Conservation (phyloP, 306 rosid species). For the Spatholobus suberectus region DNA sequence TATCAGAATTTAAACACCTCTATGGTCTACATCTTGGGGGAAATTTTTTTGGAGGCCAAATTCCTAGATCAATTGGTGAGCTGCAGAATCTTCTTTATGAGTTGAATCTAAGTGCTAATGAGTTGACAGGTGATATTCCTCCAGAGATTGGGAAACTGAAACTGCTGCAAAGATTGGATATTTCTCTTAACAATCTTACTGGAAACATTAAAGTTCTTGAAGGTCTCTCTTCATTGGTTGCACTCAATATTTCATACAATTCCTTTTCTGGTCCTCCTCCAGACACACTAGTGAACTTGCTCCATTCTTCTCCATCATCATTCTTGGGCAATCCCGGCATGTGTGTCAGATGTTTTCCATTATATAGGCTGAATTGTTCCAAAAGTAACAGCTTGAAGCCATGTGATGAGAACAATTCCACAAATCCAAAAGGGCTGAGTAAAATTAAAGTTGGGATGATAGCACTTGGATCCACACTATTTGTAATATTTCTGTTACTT, state of each 20-base stretch:
- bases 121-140: conserved; percentile 64
- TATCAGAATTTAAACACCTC: conserved; percentile 50
- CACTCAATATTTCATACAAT: conserved; percentile 60
- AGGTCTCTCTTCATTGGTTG: conserved; percentile 42
- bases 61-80: conserved; percentile 62
- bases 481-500: conserved; percentile 18
- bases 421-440: conserved; percentile 35
- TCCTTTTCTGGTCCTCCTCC: conserved; percentile 59
- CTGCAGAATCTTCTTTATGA: conserved; percentile 46
- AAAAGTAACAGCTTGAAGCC: conserved; percentile 41
- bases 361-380: conserved; percentile 39
- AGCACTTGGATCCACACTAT: conserved; percentile 54
- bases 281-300: conserved; percentile 35
- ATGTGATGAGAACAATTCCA: conserved; percentile 46
- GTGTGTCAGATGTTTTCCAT: conserved; percentile 48
- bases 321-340: conserved; percentile 56
- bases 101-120: conserved; percentile 68
- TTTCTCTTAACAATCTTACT: conserved; percentile 65
- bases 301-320: conserved; percentile 50
- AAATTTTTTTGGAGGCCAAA: conserved; percentile 64
- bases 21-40: conserved; percentile 63
- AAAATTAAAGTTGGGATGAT: conserved; percentile 50
- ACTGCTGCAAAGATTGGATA: conserved; percentile 47
- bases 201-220: conserved; percentile 51
- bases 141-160: conserved; percentile 42